phyloP scores from a whole-genome alignment of 2,329 filamentous ascomycete genomes.

The Colletotrichum camelliae region DNA sequence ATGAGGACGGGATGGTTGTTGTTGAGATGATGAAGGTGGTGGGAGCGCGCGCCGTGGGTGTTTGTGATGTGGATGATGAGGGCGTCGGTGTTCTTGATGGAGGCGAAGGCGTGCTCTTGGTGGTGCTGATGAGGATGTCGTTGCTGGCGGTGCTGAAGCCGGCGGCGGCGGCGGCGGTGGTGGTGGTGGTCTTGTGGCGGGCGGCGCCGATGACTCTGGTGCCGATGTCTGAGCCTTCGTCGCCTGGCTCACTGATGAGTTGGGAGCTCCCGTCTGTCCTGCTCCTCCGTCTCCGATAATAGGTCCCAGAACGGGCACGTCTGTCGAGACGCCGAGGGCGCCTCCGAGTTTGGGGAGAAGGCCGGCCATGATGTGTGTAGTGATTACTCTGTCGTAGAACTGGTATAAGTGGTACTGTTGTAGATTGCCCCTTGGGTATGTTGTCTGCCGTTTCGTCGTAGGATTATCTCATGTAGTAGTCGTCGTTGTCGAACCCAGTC shows the following conservation, averaged over 20 bases:
- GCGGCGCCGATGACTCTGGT: not conserved
- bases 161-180: not conserved
- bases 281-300: not conserved
- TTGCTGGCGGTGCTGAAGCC: not conserved
- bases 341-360: not conserved
- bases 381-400: not conserved
- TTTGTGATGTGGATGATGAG: not conserved
- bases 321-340: not conserved
- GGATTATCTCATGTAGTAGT: not conserved
- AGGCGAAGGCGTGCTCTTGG: not conserved
- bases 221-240: not conserved
- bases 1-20: not conserved
- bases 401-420: not conserved
- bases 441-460: not conserved
- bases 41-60: not conserved
- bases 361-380: conserved; percentile 12
- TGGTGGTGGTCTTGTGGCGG: not conserved
- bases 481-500: not conserved
- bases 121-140: not conserved
- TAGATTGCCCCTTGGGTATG: not conserved
- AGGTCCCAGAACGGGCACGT: not conserved
- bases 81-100: not conserved
- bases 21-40: conserved; percentile 17
- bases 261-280: not conserved
- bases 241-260: not conserved